phyloP scores from a whole-genome alignment of 2,329 filamentous ascomycete genomes.

The Ploettnerulaceae sp. region DNA sequence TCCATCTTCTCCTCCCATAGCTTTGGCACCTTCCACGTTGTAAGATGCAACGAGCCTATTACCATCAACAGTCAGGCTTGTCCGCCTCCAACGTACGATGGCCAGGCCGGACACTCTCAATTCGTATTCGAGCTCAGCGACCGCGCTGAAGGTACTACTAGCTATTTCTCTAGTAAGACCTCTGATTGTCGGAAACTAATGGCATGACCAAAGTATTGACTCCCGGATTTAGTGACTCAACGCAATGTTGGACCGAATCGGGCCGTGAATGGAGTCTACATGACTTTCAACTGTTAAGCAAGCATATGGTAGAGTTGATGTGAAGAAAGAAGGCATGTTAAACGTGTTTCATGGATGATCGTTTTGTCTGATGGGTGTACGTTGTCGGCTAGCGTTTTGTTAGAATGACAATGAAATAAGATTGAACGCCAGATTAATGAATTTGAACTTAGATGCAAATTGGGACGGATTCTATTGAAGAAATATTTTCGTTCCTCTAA shows the following conservation, averaged over 20 bases:
- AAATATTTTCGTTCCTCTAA: too few species aligned
- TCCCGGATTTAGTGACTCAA: not conserved
- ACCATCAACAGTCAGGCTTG: constrained; percentile 12
- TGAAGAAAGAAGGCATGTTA: not conserved
- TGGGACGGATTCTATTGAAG: too few species aligned
- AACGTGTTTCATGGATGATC: not conserved
- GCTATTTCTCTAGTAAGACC: constrained; percentile 5
- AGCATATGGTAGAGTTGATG: not conserved
- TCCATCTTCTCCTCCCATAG: not conserved
- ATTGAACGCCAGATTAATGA: not conserved
- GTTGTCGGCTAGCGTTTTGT: constrained; percentile 1
- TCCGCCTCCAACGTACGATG: not conserved
- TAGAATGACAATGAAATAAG: not conserved
- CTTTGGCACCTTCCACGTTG: constrained; percentile 7
- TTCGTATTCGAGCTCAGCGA: constrained; percentile 14
- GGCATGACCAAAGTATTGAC: not conserved
- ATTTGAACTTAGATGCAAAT: not conserved
- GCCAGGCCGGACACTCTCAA: constrained; percentile 4
- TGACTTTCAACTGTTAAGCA: constrained; percentile 13
- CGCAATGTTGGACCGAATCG: not conserved
- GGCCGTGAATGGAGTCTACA: constrained; percentile 8
- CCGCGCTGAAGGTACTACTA: not conserved
- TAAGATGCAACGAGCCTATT: not conserved
- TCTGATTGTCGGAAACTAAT: not conserved
- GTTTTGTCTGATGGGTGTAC: not conserved